Evolutionary conservation across 2,329 filamentous ascomycete species (phyloP), one percentile per base, ranked within the genome.

Genomic region (Myriosclerotinia curreyana): DNA sequence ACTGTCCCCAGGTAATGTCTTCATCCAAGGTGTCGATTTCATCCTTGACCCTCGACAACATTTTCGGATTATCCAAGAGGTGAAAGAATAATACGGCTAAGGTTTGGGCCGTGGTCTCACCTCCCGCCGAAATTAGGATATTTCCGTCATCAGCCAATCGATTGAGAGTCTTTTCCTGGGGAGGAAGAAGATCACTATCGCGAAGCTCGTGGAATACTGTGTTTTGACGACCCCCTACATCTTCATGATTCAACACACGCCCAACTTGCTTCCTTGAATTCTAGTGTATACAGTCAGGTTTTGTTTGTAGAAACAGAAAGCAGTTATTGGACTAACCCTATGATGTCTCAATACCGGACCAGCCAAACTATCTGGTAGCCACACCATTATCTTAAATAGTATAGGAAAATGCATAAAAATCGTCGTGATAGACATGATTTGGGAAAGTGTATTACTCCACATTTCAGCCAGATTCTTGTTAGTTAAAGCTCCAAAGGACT

Each of bases 11-110:
- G 7, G 61, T 63, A n/a, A 58, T 58, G 8, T 63, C 44, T 12
- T 48, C 44, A 46, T 14, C 51, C 14, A 58, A 17, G 11, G 42
- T 38, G 31, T 20, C n/a, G n/a, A 63, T 31, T 66, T 81, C 79
- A 2, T 68, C 64, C 12, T 69, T 72, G 6, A 81, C 65, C 8
- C 66, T 70, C 2, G 59, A 22, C 0, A 76, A 66, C 6, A 76
- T 71, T 0, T 64, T 3, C 0, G 76, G 74, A 22, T 76, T 71
- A 12, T 69, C 64, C n/a, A 77, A 74, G 2, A 80, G 67, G 71
- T 77, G 66, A 69, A 73, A 80, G 11, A 74, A 71, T 6, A 74
- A 68, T 5, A 76, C 66, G 2, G 72, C 66, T 17, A 80, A 69
- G 0, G 74, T 69, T 66, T 72, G 72, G 17, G 71, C 72, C 0